Base-by-base conservation (phyloP, 2,329 filamentous ascomycete genomes). In the Calonectria ilicicola region DNA sequence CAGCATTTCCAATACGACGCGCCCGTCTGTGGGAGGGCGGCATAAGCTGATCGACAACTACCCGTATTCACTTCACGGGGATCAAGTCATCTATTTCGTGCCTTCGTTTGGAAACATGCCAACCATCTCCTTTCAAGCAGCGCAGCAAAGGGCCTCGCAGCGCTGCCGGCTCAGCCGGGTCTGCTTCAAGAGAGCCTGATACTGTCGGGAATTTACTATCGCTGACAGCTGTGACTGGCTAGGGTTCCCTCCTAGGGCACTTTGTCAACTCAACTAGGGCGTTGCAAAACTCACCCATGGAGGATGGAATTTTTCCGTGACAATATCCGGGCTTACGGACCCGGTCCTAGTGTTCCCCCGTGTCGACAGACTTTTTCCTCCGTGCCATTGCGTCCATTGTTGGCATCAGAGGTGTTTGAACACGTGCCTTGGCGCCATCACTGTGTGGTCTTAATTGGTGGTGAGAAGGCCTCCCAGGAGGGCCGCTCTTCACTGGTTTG, bases 141-240 rank as follows among this genome's bases (percentile, higher is more conserved):
- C n/a, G 27, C 49, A 58, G 56, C 29, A 44, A 44, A 66, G 35
- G 38, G 46, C 40, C 46, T 42, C 32, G 17, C 23, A 29, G 38
- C 26, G 46, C 53, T 44, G 60, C 58, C 65, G 58, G 69, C n/a
- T 32, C 58, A 72, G 63, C 58, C 47, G 65, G 40, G 53, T 65
- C 12, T 29, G 58, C 35, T 69, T 60, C 66, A 67, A 46, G 40
- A 58, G 44, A 60, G 40, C 38, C 58, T 47, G n/a, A 49, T 46
- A 21, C 17, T 32, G 58, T 71, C 64, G 56, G 69, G 53, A 42
- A 67, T 67, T 71, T 72, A 72, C 65, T 58, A 21, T 19, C n/a
- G 40, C n/a, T 70, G 63, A 65, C 65, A 72, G 69, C 56, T 63
- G 58, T 58, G 49, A 62, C 42, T 35, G 38, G 67, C 46, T 23